Evolutionary conservation across 192 early-diverging fungal genomes (phyloP).

Genomic region (Coemansia sp.): DNA sequence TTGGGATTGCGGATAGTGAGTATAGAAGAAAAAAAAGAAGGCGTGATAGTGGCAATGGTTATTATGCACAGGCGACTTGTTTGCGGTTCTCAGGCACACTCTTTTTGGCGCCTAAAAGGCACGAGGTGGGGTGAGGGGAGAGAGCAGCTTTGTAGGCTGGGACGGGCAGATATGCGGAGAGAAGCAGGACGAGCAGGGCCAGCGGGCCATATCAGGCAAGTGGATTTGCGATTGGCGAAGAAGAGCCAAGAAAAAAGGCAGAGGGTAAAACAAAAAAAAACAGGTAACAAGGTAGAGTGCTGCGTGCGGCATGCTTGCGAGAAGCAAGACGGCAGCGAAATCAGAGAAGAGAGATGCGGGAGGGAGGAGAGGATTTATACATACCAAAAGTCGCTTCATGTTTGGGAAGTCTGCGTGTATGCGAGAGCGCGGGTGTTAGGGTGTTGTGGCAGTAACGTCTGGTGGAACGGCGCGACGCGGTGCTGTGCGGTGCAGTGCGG

Average conservation of each 20-base stretch:
- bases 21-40: background rate
- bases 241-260: background rate
- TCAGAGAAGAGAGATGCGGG: background rate
- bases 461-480: background rate
- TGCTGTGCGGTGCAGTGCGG: too few relatives aligned
- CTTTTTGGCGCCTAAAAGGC: background rate
- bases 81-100: constrained; percentile 6
- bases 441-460: background rate
- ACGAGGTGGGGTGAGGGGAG: background rate
- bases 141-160: too few relatives aligned
- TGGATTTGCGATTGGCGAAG: too few relatives aligned
- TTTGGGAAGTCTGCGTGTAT: background rate
- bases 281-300: too few relatives aligned
- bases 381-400: constrained; percentile 30
- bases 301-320: too few relatives aligned
- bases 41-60: background rate
- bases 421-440: background rate
- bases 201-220: too few relatives aligned
- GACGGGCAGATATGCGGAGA: too few relatives aligned
- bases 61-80: background rate
- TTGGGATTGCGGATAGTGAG: background rate
- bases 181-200: too few relatives aligned
- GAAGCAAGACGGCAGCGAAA: constrained; percentile 1
- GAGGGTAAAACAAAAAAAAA: background rate
- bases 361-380: background rate